A percentile compares a stretch with the other conserved stretches of the same genome.
Conservation (phyloP, 2,329 filamentous ascomycete species). For the Penicillium occitanis region DNA sequence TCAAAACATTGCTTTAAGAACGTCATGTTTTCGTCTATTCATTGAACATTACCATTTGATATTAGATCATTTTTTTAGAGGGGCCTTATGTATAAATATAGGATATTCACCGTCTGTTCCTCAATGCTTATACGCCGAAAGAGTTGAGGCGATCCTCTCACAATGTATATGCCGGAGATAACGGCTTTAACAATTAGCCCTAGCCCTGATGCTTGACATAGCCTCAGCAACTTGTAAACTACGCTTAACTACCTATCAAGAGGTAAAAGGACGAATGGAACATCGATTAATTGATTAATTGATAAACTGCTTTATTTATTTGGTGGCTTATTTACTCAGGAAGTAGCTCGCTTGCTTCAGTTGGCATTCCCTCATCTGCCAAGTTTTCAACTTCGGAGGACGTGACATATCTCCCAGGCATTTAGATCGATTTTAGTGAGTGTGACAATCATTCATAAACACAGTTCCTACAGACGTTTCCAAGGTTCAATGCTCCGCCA, state of each 20-base stretch:
- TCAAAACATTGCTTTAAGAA: background rate
- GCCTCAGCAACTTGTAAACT: background rate
- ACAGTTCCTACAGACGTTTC: background rate
- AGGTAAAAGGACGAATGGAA: background rate
- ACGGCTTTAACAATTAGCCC: background rate
- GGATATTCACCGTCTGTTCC: background rate
- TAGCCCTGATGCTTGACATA: background rate
- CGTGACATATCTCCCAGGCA: background rate
- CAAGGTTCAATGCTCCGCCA: background rate
- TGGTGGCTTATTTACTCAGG: background rate
- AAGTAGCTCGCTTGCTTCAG: background rate
- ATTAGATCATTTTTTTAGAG: background rate
- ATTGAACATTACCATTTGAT: background rate
- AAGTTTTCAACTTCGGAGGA: background rate
- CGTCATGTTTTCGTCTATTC: background rate
- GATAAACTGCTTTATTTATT: background rate
- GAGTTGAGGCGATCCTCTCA: background rate
- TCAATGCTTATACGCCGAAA: background rate
- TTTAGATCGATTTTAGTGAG: background rate
- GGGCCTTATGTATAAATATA: background rate
- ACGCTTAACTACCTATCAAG: background rate
- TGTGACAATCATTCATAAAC: background rate
- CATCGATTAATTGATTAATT: background rate
- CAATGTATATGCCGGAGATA: background rate
- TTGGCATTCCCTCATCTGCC: background rate